These are phyloP conservation scores for Pythium folliculosum DNA, from an alignment of 352 stramenopile species.

Conservation along the genomic window DNA sequence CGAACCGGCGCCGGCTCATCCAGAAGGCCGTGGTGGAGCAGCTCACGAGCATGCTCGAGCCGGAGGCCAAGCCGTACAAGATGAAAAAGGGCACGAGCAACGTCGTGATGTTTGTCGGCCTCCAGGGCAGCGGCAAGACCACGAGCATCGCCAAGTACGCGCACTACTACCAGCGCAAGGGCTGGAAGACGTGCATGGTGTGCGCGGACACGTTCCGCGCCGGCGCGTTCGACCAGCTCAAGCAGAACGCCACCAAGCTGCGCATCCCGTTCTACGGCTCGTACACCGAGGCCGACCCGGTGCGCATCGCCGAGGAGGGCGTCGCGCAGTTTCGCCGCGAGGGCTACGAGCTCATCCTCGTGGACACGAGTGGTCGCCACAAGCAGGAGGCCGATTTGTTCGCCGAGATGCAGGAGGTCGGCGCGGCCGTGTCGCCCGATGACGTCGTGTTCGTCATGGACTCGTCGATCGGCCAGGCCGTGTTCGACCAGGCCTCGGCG, in stretches of 20 bases:
- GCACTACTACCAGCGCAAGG: conserved; percentile 97
- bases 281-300: conserved; percentile 98
- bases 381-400: conserved; percentile 98
- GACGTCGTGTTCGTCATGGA: conserved; percentile 99
- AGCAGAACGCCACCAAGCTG: conserved; percentile 99
- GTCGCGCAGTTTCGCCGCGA: conserved; percentile 96
- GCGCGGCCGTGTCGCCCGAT: conserved; percentile 93
- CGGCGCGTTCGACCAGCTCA: conserved; percentile 99
- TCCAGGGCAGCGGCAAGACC: conserved; percentile 98
- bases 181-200: conserved; percentile 99
- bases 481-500: conserved; percentile 95
- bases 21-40: conserved; percentile 92
- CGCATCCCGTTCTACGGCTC: conserved; percentile 98
- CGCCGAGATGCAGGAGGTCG: conserved; percentile 99
- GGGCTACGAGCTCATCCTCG: conserved; percentile 99
- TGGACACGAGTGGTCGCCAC: conserved; percentile 98
- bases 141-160: conserved; percentile 99
- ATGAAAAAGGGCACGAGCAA: conserved; percentile 91
- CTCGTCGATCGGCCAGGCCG: conserved; percentile 98
- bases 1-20: conserved; percentile 88
- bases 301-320: conserved; percentile 97
- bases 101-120: conserved; percentile 93
- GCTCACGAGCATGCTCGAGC: conserved; percentile 89
- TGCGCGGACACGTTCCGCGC: conserved; percentile 99
- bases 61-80: conserved; percentile 85